Base-by-base conservation (phyloP, 2,329 filamentous ascomycete species). In the Botrytis fragariae region DNA sequence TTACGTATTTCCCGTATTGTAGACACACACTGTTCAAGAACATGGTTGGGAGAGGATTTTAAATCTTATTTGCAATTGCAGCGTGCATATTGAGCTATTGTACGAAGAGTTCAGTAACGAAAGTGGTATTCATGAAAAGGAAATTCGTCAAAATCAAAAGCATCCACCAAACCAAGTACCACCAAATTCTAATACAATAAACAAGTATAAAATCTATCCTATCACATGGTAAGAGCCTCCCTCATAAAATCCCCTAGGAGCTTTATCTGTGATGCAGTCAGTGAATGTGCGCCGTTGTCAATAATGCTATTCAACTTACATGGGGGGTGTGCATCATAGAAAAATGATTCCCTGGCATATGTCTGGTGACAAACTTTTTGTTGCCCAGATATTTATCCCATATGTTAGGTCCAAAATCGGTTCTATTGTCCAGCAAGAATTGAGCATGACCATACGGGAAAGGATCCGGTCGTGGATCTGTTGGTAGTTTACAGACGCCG, bases 291-390 rank as follows among this genome's bases (percentile, higher is more conserved):
- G 35, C 25, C 35, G 39, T 18, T 18, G 10, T 39, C 1, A 12
- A n/a, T 10, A 39, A 32, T 37, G 22, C 20, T 39, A 57, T 32
- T 35, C 3, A 69, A 77, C 83, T 83, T 82, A 85, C 85, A 75
- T 72, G 57, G 44, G 71, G 71, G 54, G 74, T 69, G 60, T 77
- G 75, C 73, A 78, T 78, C 74, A 78, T 77, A 29, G 77, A 74
- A 57, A 78, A 78, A 71, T 78, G 77, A 70, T 77, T 78, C 45
- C 76, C 77, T 22, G 51, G 35, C 25, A 74, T 74, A 51, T 64
- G 75, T 25, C 61, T 71, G 76, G 87, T 90, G 67, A 85, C 84
- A 83, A 92, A 70, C 4, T 54, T 73, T 44, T 70, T 45, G 59
- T 70, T 69, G 3, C 71, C 64, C 14, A 70, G 45, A 62, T 73